Evolutionary conservation across 129 eudicot genomes (phyloP), one percentile per base, ranked within the genome.

Genomic region (carrot (Daucus carota)): DNA sequence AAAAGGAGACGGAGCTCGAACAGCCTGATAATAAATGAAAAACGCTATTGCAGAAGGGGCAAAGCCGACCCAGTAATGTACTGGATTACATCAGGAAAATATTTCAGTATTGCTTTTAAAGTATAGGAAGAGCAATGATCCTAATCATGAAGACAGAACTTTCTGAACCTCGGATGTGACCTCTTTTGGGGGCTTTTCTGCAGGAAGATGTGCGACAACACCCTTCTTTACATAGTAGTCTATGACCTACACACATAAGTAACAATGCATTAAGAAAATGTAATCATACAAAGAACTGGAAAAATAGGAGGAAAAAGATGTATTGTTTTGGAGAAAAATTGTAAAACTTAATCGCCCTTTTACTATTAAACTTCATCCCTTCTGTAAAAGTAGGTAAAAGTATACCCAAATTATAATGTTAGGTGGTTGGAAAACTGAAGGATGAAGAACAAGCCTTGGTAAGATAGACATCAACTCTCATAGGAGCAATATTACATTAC

Each of bases 161-260:
- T 80, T 84, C 80, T 80, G 76, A 54, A 84, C 81, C 82, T 84
- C 87, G 13, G 79, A n/a, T 4, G 84, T 77, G 33, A 80, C 87
- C 62, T 76, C 87, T 69, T 76, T 76, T 6, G 87, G 84, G 3
- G 76, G 73, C 43, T 86, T 86, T 76, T 86, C 90, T 15, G 90
- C 90, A 33, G 85, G 87, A 75, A 86, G 86, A 77, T 83, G 74
- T 0, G 81, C 82, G 36, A 86, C 83, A 13, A 80, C 60, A 20
- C 82, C 82, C 81, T 86, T 86, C 77, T 75, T 86, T 36, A 48
- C 73, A 67, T 86, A 86, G 81, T 86, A 83, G 73, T 80, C 90
- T 65, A 86, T 83, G 26, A 86, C 90, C 90, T 86, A 86, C 43
- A 70, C 50, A 57, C 5, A 24, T 2, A 12, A 57, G 13, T 9